Percentiles rank a stretch among this genome's conserved stretches.
Conservation (phyloP, 2,329 filamentous ascomycete genomes). For the Scleromitrula shiraiana region DNA sequence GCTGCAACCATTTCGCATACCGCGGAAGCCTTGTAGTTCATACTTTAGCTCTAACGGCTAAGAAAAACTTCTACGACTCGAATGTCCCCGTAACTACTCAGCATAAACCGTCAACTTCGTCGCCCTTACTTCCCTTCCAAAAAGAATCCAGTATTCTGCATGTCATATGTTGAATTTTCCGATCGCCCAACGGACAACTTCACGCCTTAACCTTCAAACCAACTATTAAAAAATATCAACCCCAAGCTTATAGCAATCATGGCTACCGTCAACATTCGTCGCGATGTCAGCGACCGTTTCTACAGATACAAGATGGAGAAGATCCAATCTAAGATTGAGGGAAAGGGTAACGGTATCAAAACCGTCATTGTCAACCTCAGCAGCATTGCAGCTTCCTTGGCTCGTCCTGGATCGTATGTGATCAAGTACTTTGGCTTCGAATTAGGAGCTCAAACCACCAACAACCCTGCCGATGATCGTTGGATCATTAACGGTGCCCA, state of each 20-base stretch:
- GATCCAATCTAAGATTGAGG: constrained; percentile 97
- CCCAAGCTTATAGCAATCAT: constrained; percentile 53
- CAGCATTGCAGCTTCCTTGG: constrained; percentile 86
- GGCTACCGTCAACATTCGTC: constrained; percentile 97
- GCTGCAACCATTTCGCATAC: constrained; percentile 96
- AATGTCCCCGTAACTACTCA: constrained; percentile 36
- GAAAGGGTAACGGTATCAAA: constrained; percentile 99
- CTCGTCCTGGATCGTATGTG: constrained; percentile 85
- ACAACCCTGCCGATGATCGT: constrained; percentile 91
- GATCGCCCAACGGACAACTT: constrained; percentile 19
- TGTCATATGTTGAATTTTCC: constrained; percentile 35
- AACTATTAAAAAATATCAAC: constrained; percentile 14
- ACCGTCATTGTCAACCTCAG: constrained; percentile 94
- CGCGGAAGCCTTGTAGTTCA: constrained; percentile 86
- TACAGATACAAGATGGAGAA: constrained; percentile 99
- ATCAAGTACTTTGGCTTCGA: constrained; percentile 99
- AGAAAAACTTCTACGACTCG: constrained; percentile 33
- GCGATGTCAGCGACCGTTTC: constrained; percentile 96
- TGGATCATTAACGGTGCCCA: constrained; percentile 99
- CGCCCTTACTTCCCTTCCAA: constrained; percentile 40
- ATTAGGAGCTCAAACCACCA: constrained; percentile 96
- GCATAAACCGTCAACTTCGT: constrained; percentile 38
- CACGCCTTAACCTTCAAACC: constrained; percentile 14
- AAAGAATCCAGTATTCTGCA: constrained; percentile 30
- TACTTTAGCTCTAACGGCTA: constrained; percentile 91